Conservation (phyloP, 163 green algal genomes). For the Scenedesmus sp. region DNA sequence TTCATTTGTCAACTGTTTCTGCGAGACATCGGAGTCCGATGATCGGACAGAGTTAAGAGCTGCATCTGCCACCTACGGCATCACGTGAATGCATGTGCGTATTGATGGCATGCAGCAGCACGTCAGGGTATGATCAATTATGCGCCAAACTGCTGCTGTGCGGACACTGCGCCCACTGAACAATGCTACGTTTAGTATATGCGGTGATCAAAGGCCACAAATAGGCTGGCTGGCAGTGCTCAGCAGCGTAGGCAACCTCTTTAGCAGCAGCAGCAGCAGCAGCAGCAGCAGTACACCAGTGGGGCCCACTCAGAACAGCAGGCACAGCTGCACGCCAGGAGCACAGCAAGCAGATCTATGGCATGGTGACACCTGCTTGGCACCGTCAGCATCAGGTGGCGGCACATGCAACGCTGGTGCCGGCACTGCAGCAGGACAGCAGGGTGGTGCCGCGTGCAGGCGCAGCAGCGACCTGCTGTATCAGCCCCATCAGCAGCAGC, state of each 20-base stretch:
- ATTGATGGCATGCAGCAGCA: not conserved
- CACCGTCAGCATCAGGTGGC: not conserved
- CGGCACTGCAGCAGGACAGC: not conserved
- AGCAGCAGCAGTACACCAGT: constrained; percentile 9
- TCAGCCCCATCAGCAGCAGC: constrained; percentile 5
- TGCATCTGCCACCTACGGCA: no score
- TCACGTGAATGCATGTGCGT: no score
- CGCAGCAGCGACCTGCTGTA: not conserved
- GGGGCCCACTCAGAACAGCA: not conserved
- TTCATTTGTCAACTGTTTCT: not conserved
- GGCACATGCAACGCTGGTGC: not conserved
- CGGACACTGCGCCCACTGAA: not conserved
- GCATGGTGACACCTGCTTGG: no score
- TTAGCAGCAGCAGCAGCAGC: constrained; percentile 3
- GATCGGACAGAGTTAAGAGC: no score
- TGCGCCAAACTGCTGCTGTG: not conserved
- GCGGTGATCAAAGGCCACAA: not conserved
- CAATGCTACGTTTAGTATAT: not conserved
- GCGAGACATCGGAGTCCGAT: no score
- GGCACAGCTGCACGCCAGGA: no score
- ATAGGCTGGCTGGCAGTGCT: constrained; percentile 15
- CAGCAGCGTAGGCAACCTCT: not conserved
- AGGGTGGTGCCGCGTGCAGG: not conserved
- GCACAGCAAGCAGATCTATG: no score
- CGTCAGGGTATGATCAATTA: not conserved